Base-by-base conservation (phyloP, 345 rosid species). In the Mercurialis annua region DNA sequence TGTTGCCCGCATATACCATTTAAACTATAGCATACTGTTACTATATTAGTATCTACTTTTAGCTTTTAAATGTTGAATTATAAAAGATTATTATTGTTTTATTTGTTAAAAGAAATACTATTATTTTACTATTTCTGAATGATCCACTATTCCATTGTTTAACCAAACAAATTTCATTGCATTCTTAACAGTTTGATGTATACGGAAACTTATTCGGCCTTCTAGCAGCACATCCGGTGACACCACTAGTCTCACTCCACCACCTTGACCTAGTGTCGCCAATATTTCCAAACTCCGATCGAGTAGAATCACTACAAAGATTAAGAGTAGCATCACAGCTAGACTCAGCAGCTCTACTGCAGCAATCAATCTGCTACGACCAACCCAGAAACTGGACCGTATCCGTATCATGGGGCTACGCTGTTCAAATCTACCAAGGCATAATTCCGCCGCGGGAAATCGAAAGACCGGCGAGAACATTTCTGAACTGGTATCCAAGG, bases 321-420 rank as follows among this genome's bases (percentile, higher is more conserved):
- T 79, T 90, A 7, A 60, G 42, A 73, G 54, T 30, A 7, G 72
- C 96, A 23, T 80, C 75, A 1, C 63, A 66, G 10, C 69, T 88
- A 2, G 98, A 90, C 80, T 80, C 96, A 0, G 87, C 97, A 0
- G 84, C 77, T 1, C 70, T 90, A 1, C 55, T 81, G 50, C 98
- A 93, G 27, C 93, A 88, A 36, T 82, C 97, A 26, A 76, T 88
- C 1, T 90, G 96, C 77, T 87, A 93, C 47, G 92, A 87, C 71
- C 26, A 27, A 16, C 29, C 62, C 26, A 73, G 81, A 42, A 65
- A 60, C 40, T 88, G 98, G 98, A 88, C 92, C 0, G 67, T 88
- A 26, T 88, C 96, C 0, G 84, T 90, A 12, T 83, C 96, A 0
- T 90, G 98, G 98, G 96, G 98, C n/a, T 88, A 80, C 55, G 74